Conservation (phyloP, 1,139 yeast genomes). For the Candida sp. region DNA sequence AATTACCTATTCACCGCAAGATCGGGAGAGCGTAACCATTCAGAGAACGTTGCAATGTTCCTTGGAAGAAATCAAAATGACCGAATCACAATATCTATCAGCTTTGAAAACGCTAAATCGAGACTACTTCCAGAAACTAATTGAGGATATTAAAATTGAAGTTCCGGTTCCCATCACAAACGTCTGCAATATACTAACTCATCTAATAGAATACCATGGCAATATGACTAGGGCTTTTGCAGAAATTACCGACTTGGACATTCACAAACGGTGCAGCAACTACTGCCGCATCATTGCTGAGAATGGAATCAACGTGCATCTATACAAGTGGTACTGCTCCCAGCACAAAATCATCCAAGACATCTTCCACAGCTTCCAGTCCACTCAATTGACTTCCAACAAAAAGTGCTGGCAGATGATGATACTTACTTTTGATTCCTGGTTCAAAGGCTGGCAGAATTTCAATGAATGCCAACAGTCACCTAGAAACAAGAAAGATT, state of each 20-base stretch:
- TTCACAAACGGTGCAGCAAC: neutral
- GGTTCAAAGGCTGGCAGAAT: slow-evolving; percentile 36
- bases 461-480: slow-evolving; percentile 50
- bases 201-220: slow-evolving; percentile 14
- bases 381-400: neutral
- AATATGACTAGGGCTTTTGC: slow-evolving; percentile 1
- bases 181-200: slow-evolving; percentile 22
- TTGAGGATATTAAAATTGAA: slow-evolving; percentile 22
- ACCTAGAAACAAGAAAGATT: slow-evolving; percentile 31
- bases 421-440: slow-evolving; percentile 9
- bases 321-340: slow-evolving; percentile 14
- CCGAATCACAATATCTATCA: slow-evolving; percentile 49
- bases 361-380: slow-evolving; percentile 2
- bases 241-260: neutral
- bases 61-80: slow-evolving; percentile 50
- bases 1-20: slow-evolving; percentile 20
- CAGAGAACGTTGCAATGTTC: slow-evolving; percentile 33
- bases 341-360: slow-evolving; percentile 5
- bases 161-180: slow-evolving; percentile 28
- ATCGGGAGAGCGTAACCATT: slow-evolving; percentile 7
- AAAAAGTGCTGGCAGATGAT: slow-evolving; percentile 2
- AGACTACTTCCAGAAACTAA: slow-evolving; percentile 39
- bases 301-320: slow-evolving; percentile 11
- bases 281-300: slow-evolving; percentile 6
- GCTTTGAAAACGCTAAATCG: slow-evolving; percentile 43